These are phyloP conservation scores for Microthlaspi erraticum DNA, from an alignment of 345 rosid species.

Conservation along the genomic window DNA sequence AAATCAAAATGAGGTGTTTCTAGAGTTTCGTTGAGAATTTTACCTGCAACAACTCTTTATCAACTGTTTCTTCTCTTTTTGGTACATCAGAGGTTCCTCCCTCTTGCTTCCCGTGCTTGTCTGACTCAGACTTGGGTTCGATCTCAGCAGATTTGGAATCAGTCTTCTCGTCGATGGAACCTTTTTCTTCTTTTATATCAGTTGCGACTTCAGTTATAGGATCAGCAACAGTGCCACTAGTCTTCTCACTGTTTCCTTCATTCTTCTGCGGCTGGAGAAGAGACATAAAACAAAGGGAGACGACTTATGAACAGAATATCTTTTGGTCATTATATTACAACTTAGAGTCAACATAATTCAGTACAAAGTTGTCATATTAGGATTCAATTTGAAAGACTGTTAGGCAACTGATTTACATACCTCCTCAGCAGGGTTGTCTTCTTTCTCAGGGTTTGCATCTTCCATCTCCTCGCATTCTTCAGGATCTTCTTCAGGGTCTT, in stretches of 20 bases:
- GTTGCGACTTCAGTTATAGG: conserved; percentile 41
- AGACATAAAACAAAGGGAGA: conserved; percentile 22
- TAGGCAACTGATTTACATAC: conserved; percentile 43
- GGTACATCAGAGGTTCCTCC: conserved; percentile 45
- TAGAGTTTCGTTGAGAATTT: not conserved
- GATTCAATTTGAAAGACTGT: conserved; percentile 22
- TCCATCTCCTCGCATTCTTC: conserved; percentile 62
- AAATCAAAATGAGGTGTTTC: not conserved
- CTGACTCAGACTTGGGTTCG: conserved; percentile 49
- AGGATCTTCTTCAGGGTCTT: conserved; percentile 76
- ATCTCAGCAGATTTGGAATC: conserved; percentile 43
- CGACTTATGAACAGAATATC: conserved; percentile 17
- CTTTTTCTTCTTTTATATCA: conserved; percentile 49
- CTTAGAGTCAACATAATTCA: not conserved
- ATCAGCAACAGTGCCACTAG: conserved; percentile 23
- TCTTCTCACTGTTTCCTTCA: conserved; percentile 50
- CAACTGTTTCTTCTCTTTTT: conserved; percentile 54
- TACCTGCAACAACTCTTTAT: conserved; percentile 90
- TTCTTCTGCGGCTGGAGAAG: conserved; percentile 42
- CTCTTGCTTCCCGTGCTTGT: conserved; percentile 40
- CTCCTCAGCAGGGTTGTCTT: conserved; percentile 51
- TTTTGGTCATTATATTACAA: not conserved
- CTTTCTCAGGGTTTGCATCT: conserved; percentile 52
- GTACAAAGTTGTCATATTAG: not conserved
- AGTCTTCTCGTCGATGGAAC: conserved; percentile 43